Evolutionary conservation across 1,139 yeast species (phyloP).

Genomic region (Candida pseudocylindracea): DNA sequence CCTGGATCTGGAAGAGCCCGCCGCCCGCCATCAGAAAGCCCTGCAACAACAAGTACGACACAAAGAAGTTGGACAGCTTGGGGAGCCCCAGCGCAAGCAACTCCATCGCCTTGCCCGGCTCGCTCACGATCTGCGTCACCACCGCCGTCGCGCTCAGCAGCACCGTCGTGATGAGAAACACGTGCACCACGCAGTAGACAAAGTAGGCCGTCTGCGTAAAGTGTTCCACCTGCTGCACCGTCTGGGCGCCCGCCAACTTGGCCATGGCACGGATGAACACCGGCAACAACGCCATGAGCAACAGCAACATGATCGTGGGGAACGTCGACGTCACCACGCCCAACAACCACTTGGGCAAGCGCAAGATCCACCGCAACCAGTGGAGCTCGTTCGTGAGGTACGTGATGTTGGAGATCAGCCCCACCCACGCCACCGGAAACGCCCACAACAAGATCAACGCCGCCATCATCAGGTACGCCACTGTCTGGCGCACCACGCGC

Average conservation of each 20-base stretch:
- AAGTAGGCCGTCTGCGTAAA: conserved; percentile 62
- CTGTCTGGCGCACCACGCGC: conserved; percentile 16
- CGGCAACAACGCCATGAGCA: conserved; percentile 67
- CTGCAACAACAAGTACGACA: conserved; percentile 51
- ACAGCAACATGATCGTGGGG: conserved; percentile 64
- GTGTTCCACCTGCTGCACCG: conserved; percentile 39
- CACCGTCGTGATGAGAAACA: conserved; percentile 44
- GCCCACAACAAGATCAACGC: conserved; percentile 69
- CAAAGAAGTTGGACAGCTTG: conserved; percentile 71
- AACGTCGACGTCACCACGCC: conserved; percentile 77
- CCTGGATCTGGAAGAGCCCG: conserved; percentile 54
- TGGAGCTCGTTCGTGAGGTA: conserved; percentile 3
- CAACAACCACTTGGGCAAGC: conserved; percentile 39
- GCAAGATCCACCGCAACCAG: conserved; percentile 48
- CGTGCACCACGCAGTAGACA: conserved; percentile 49
- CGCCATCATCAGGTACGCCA: conserved; percentile 21
- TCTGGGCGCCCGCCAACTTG: conserved; percentile 38
- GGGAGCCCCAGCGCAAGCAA: conserved; percentile 62
- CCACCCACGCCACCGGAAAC: conserved; percentile 88
- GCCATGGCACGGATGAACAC: conserved; percentile 49
- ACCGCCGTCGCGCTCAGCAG: conserved; percentile 59
- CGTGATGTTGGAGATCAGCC: conserved; percentile 19
- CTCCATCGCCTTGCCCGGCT: conserved; percentile 47
- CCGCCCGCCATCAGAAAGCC: conserved; percentile 73
- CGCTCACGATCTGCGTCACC: conserved; percentile 38